Evolutionary conservation across 257 asterid genomes (phyloP).

Genomic region (Plantago ovata): DNA sequence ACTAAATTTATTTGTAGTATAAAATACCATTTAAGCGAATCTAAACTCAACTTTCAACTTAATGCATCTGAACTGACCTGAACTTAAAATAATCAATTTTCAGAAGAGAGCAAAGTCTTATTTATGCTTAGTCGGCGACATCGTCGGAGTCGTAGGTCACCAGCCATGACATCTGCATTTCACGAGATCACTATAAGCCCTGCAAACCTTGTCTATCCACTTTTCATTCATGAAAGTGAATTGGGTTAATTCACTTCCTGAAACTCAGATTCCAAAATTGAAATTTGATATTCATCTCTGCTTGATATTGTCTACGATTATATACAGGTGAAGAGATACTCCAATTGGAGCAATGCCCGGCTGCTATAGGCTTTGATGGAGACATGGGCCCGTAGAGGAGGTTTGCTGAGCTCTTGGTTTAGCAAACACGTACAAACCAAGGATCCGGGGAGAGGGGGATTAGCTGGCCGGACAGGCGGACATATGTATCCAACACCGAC

Average conservation of each 20-base stretch:
- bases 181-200: constrained; percentile 89
- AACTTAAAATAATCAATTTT: no score
- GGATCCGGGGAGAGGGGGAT: no score
- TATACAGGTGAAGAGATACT: constrained; percentile 83
- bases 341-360: constrained; percentile 99
- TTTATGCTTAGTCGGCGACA: constrained; percentile 53
- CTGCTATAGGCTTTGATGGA: constrained; percentile 92
- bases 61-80: no score
- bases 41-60: no score
- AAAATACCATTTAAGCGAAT: no score
- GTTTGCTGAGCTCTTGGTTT: constrained; percentile 32
- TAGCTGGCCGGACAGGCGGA: no score
- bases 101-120: no score
- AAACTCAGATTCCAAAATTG: not conserved
- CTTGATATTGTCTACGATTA: constrained; percentile 11
- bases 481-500: no score
- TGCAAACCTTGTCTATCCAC: constrained; percentile 93
- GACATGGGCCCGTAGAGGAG: constrained; percentile 96
- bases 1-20: no score
- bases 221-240: constrained; percentile 92
- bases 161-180: constrained; percentile 73
- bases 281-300: no score
- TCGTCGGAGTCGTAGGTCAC: constrained; percentile 81
- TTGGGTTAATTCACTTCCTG: not conserved
- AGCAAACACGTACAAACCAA: no score